Evolutionary conservation across 192 early-diverging fungal species (phyloP).

Genomic region (Podila epicladia): DNA sequence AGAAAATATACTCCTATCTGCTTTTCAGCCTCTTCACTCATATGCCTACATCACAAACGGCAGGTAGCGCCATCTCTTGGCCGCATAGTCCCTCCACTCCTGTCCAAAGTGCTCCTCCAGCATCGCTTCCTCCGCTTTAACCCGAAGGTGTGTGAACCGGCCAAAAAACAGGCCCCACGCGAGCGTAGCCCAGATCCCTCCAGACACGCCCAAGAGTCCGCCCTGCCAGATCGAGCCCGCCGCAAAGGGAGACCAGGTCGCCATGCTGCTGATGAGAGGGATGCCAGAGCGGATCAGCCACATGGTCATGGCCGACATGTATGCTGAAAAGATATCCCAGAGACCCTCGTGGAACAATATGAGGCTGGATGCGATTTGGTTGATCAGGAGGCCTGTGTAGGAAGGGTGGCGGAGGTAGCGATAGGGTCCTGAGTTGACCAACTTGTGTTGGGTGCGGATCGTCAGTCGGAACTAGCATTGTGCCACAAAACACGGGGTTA

Average conservation of each 20-base stretch:
- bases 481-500: too few relatives aligned
- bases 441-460: constrained; percentile 10
- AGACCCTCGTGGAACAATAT: constrained; percentile 13
- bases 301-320: neutral
- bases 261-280: neutral
- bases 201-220: too few relatives aligned
- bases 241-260: neutral
- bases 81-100: constrained; percentile 10
- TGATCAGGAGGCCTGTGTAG: constrained; percentile 18
- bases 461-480: constrained; percentile 16
- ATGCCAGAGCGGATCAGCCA: neutral
- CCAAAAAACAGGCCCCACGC: neutral
- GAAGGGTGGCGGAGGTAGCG: constrained; percentile 15
- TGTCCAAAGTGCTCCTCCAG: constrained; percentile 3
- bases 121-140: constrained; percentile 1
- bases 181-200: neutral
- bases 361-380: neutral
- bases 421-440: constrained; percentile 19
- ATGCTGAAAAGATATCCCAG: neutral
- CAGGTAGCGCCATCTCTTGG: constrained; percentile 1
- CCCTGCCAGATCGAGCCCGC: too few relatives aligned
- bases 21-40: too few relatives aligned
- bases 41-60: neutral
- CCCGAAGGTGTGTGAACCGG: neutral
- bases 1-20: too few relatives aligned